These are phyloP conservation scores for Yamadazyma sp. DNA, from an alignment of 1,139 yeast species.

Conservation along the genomic window DNA sequence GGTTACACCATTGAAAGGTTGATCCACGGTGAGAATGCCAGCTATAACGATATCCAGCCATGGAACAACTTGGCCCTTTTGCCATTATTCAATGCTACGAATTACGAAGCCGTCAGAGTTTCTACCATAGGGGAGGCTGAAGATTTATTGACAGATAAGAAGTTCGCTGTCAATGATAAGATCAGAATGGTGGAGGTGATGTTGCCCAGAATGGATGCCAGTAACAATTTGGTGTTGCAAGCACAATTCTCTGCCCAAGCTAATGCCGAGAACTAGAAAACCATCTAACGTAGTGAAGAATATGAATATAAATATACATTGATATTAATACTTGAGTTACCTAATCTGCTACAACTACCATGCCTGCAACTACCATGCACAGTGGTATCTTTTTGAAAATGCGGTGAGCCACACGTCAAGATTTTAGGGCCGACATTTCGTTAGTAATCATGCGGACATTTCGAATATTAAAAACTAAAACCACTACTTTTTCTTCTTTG, in stretches of 20 bases:
- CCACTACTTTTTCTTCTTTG: no score
- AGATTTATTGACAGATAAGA: constrained; percentile 50
- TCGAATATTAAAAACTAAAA: no score
- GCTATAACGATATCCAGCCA: constrained; percentile 77
- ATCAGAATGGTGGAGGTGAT: constrained; percentile 78
- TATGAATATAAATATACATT: not conserved
- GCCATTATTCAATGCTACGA: constrained; percentile 70
- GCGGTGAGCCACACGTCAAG: no score
- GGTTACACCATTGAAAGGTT: constrained; percentile 90
- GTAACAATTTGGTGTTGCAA: constrained; percentile 63
- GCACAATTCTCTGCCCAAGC: constrained; percentile 75
- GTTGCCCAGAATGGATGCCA: constrained; percentile 83
- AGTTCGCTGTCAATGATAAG: constrained; percentile 60
- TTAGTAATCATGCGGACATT: no score
- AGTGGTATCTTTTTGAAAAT: no score
- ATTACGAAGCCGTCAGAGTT: constrained; percentile 55
- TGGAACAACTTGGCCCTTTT: constrained; percentile 76
- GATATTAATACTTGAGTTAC: no score
- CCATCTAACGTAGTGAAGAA: not conserved
- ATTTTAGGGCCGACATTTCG: no score
- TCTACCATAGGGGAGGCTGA: constrained; percentile 69
- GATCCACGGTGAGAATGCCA: constrained; percentile 77
- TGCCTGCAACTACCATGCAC: no score
- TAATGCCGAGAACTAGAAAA: constrained; percentile 28
- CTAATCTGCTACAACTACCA: no score